Base-by-base conservation (phyloP, 1,139 yeast species). In the Zygoascus hellenicus region DNA sequence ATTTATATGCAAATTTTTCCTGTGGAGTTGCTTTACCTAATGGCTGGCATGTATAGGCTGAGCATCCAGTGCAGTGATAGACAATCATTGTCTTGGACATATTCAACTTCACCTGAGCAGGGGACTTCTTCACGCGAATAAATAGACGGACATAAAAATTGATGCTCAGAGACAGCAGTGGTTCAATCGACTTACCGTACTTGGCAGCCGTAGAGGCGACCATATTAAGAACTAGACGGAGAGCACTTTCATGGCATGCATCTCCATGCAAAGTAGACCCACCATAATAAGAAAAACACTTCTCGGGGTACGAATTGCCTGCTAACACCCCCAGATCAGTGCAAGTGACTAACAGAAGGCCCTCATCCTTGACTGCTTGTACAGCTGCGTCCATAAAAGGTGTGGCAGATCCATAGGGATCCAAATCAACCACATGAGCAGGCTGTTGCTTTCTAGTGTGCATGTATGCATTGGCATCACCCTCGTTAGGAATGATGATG, bases 371-470 rank as follows among this genome's bases (percentile, higher is more conserved):
- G 11, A 90, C 76, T 35, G 83, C 72, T 58, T 87, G 95, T 31
- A 92, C 73, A 0, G 97, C 97, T 28, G 92, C 78, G 62, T 92
- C 98, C 36, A 92, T 74, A 62, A 92, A 92, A 5, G 97, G 97
- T 1, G 96, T 79, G 0, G 97, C 98, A 0, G 97, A 84, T 16
- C 99, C 99, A 62, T 92, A 92, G 0, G 99, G 99, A 62, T 92
- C 99, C 48, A 92, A 74, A 66, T 92, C 99, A 49, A 94, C 80
- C 9, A 87, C 86, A 61, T 92, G 95, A 13, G 56, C 60, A 42
- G 60, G 66, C 17, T 68, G 69, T 0, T 75, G 62, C 47, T 74
- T 71, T 44, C 71, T 69, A 19, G 68, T 64, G 47, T 81, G 75
- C 96, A 92, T 88, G 61, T 76, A 79, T 43, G 79, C 79, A 54